These are phyloP conservation scores for Cadophora sp. DNA, from an alignment of 2,329 filamentous ascomycete genomes.

Conservation along the genomic window DNA sequence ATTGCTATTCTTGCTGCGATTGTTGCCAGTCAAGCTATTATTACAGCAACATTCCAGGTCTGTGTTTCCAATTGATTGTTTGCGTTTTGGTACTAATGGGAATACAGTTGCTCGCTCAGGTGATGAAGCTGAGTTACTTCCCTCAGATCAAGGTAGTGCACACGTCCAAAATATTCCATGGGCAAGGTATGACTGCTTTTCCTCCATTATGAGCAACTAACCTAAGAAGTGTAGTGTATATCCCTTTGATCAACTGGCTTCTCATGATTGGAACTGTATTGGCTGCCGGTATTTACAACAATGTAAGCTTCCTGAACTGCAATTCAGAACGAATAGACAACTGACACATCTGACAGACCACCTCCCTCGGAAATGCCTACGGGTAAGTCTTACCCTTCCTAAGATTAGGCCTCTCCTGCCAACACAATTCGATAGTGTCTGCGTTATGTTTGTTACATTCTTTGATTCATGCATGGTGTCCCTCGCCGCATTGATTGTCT, in stretches of 20 bases:
- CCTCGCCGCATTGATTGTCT: slow-evolving; percentile 74
- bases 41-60: slow-evolving; percentile 75
- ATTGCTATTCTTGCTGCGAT: slow-evolving; percentile 75
- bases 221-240: slow-evolving; percentile 60
- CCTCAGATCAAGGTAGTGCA: slow-evolving; percentile 77
- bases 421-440: slow-evolving; percentile 65
- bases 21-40: slow-evolving; percentile 80
- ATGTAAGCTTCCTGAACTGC: slow-evolving; percentile 51
- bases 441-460: slow-evolving; percentile 80
- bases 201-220: too few relatives aligned
- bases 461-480: slow-evolving; percentile 78
- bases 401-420: background rate
- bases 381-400: slow-evolving; percentile 43
- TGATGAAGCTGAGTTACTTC: slow-evolving; percentile 77
- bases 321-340: background rate
- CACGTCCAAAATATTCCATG: slow-evolving; percentile 72
- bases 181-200: slow-evolving; percentile 54
- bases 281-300: slow-evolving; percentile 75
- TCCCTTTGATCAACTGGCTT: slow-evolving; percentile 78
- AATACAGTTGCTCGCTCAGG: slow-evolving; percentile 64
- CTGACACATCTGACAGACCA: slow-evolving; percentile 54
- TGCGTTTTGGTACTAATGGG: background rate
- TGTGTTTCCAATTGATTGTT: background rate
- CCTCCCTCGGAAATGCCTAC: slow-evolving; percentile 69
- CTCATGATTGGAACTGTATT: slow-evolving; percentile 76